Evolutionary conservation across 495 filamentous ascomycete genomes (phyloP), one percentile per base, ranked within the genome.

Genomic region (Pyrenopolyporus hunteri): DNA sequence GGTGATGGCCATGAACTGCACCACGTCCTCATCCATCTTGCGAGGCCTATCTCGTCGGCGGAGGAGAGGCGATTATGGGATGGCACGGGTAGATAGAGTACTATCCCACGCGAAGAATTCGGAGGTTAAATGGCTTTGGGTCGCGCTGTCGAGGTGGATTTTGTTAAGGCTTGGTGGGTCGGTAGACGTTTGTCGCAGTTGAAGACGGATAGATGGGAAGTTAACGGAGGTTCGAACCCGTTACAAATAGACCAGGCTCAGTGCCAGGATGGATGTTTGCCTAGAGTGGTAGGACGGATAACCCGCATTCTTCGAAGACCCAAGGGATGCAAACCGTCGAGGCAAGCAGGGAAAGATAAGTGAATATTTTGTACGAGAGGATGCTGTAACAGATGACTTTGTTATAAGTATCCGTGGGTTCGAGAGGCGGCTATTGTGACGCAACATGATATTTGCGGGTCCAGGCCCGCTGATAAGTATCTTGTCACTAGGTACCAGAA

Each of bases 1-100:
- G 32, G 94, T 98, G 69, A 98, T 85, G 76, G 69, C 78, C 68
- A 78, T 78, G 70, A 94, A 92, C 59, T 79, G 74, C 10, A 72
- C 75, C 25, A 77, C 66, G 4, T 81, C 78, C 56, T 85, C 82
- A 50, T 90, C 89, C 90, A 95, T 96, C 66, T 63, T 82, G 74
- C 69, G 32, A 39, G 37, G 54, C 20, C 49, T 51, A 54, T 52
- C 16, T 19, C 6, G 45, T 31, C 13, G 10, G 35, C 10, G 14
- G 14, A 39, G 13, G n/a, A 14, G 7, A 39, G 3, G 35, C n/a
- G 35, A 36, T 8, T 36, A 9, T 9, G 26, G 9, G 9, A 9
- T 29, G 5, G n/a, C n/a, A n/a, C n/a, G n/a, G n/a, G n/a, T n/a
- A n/a, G n/a, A n/a, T n/a, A n/a, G n/a, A n/a, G n/a, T n/a, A n/a